These are phyloP conservation scores for Boehmeria nivea DNA, from an alignment of 306 rosid species.

Conservation along the genomic window DNA sequence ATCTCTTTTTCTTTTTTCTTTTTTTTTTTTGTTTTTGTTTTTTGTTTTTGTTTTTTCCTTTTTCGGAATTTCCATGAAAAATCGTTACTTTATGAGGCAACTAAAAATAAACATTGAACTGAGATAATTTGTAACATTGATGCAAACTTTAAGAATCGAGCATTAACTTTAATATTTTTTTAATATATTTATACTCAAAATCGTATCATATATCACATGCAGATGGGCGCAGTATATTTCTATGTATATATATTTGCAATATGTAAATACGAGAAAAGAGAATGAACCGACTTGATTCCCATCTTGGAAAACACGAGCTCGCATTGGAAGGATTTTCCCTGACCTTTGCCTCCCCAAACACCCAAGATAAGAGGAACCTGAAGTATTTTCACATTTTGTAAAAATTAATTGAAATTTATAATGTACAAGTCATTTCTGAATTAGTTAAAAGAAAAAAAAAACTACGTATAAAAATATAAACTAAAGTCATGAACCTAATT, in stretches of 20 bases:
- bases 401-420: background rate
- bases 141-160: no score
- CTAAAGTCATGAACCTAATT: no score
- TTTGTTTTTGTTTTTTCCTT: no score
- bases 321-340: constrained; percentile 96
- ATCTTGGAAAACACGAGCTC: constrained; percentile 95
- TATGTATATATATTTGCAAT: background rate
- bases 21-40: no score
- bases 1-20: no score
- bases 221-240: background rate
- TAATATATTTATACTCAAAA: background rate
- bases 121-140: no score
- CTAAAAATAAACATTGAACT: no score
- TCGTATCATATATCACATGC: background rate
- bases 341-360: constrained; percentile 99
- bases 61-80: no score
- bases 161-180: no score
- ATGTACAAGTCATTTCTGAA: no score
- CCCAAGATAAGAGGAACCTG: constrained; percentile 94
- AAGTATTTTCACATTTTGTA: background rate
- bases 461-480: no score
- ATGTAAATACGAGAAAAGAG: constrained; percentile 6
- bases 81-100: no score
- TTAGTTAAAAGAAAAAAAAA: background rate
- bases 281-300: constrained; percentile 80